Evolutionary conservation across 75 land plant species (phyloP), one percentile per base, ranked within the genome.

Genomic region (Selaginella moellendorffii): DNA sequence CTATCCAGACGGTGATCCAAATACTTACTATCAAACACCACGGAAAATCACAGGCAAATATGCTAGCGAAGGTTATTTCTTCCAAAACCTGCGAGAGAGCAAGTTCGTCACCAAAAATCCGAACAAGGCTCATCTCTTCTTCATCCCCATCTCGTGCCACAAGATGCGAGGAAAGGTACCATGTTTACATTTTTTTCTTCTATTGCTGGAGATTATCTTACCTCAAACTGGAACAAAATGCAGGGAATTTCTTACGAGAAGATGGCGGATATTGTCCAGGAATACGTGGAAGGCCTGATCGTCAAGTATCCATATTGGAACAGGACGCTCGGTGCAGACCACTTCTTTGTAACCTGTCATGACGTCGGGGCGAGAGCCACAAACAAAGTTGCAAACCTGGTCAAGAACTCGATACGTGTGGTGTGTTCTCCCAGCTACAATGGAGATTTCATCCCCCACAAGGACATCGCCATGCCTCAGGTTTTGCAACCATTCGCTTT

Each of bases 311-410:
- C 59, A 21, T 19, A 56, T 24, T 56, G 59, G 59, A 56, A 56
- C 59, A 5, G 24, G 5, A 56, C 59, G 25, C 24, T 56, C 8
- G 59, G 18, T 2, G 59, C 59, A 56, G 59, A 56, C 59, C 59
- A 56, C 24, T 56, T 56, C 24, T 56, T 56, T 56, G 59, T 56
- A 8, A 56, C 59, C 8, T 90, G 97, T 73, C 93, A 88, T 71
- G 97, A 91, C 79, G 88, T 87, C 53, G 97, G 97, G 23, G 88
- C 83, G n/a, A 77, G 88, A 52, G 88, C 97, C 27, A 80, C 86
- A 27, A 87, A 85, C 53, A 85, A 93, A 63, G 72, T 79, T 65
- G 72, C 79, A 10, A 52, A 74, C 65, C 88, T 88, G 31, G 76
- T 87, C 28, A 88, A 88, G 68, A 91, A 88, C 69, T 69, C 96